Base-by-base conservation (phyloP, 768 basidiomycete genomes). In the Phanerochaete sordida region DNA sequence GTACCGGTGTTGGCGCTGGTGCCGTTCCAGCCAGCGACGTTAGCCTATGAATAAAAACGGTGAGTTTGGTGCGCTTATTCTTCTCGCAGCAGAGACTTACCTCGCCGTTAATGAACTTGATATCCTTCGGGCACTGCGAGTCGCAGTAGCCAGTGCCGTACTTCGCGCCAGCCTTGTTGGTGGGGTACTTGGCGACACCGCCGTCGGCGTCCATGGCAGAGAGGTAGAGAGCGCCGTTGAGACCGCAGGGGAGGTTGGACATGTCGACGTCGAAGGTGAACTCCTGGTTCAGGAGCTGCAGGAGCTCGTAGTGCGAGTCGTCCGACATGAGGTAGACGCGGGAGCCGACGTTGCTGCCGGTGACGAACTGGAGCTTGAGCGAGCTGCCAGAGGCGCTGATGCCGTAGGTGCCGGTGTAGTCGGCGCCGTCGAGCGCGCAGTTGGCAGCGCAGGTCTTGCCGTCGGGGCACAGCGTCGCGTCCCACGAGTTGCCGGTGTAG, bases 401-500 rank as follows among this genome's bases (percentile, higher is more conserved):
- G 60, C 69, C 69, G 63, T 68, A 71, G 35, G 65, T 69, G 50
- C 64, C 62, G 19, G 50, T 56, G 66, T 72, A 72, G 63, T 68
- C 67, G 11, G 70, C 70, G 46, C 71, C 71, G 49, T 72, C 65
- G 48, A 66, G 63, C 7, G 65, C 65, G 49, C 65, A 66, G 65
- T 66, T 66, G 23, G 48, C 46, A 3, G 80, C 77, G 67, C 82
- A 83, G 49, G 78, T 79, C 2, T 64, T 65, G 21, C 72, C 68
- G 62, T 79, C 76, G 39, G 80, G 76, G 74, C 82, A 84, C 37
- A 81, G 68, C 3, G 77, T 73, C 11, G 73, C 61, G 70, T 82
- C 73, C 80, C 80, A 84, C 11, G 73, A 65, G 74, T 82, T 82
- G 33, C 81, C 82, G 60, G 77, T 81, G 74, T 83, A 83, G 71